These are phyloP conservation scores for Zymoseptoria ardabiliae DNA, from an alignment of 2,329 filamentous ascomycete genomes.

Conservation along the genomic window DNA sequence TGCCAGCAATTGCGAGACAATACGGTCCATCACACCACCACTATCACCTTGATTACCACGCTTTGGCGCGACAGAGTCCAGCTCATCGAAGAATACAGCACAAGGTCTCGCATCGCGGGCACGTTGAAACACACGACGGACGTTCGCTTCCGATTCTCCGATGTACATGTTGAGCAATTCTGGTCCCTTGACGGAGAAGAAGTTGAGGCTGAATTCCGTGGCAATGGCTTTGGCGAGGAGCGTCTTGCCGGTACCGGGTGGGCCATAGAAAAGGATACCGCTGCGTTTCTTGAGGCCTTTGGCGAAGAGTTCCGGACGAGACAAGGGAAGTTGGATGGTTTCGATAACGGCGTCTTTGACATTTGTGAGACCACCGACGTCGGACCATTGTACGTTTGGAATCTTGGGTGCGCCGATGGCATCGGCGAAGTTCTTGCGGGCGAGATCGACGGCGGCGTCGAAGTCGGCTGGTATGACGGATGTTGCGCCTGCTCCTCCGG, in stretches of 20 bases:
- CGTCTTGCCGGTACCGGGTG: conserved; percentile 86
- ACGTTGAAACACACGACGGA: conserved; percentile 79
- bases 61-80: conserved; percentile 92
- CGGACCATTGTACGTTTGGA: conserved; percentile 91
- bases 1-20: conserved; percentile 87
- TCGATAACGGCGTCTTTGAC: conserved; percentile 97
- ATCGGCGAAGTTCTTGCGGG: conserved; percentile 95
- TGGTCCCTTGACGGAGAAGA: conserved; percentile 88
- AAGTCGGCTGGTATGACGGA: conserved; percentile 79
- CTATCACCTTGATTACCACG: conserved; percentile 95
- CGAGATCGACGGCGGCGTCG: conserved; percentile 86
- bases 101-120: conserved; percentile 80
- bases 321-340: conserved; percentile 87
- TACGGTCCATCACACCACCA: conserved; percentile 95
- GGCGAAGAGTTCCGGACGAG: conserved; percentile 86
- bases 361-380: conserved; percentile 85
- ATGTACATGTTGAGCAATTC: conserved; percentile 96
- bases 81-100: conserved; percentile 87
- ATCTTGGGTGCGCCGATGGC: conserved; percentile 97
- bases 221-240: conserved; percentile 89
- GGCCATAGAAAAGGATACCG: conserved; percentile 85
- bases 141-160: conserved; percentile 87
- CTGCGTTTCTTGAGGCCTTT: conserved; percentile 98
- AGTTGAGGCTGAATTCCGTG: conserved; percentile 88
- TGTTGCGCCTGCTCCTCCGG: conserved; percentile 71